phyloP scores from a whole-genome alignment of 768 basidiomycete species.

The Tylopilus cervinicoccineus region DNA sequence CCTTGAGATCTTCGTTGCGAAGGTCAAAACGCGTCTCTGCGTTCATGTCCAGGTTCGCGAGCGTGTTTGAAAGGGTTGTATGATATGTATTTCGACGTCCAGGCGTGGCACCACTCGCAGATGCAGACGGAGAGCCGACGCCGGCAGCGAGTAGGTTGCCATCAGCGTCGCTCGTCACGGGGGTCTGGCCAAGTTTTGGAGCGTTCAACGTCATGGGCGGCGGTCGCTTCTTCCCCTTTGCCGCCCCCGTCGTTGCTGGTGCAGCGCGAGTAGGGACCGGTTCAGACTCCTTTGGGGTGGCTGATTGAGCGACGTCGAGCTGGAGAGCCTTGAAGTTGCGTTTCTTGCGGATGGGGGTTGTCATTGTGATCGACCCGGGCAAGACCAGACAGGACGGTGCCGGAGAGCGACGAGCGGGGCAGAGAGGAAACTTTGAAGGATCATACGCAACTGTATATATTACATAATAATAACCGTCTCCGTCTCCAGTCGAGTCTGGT shows the following conservation, averaged over 20 bases:
- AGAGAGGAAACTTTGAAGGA: conserved; percentile 16
- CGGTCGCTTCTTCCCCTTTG: conserved; percentile 64
- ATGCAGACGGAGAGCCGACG: conserved; percentile 48
- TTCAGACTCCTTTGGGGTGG: conserved; percentile 37
- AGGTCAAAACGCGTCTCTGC: conserved; percentile 83
- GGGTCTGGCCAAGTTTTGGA: conserved; percentile 51
- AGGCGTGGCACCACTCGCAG: conserved; percentile 47
- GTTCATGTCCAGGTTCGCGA: conserved; percentile 84
- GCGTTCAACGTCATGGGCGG: conserved; percentile 81
- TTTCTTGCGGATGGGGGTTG: conserved; percentile 79
- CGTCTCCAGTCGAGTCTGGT: too few relatives aligned
- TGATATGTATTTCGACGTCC: conserved; percentile 71
- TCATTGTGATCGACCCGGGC: conserved; percentile 28
- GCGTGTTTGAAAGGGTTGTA: conserved; percentile 72
- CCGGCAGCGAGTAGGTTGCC: conserved; percentile 47
- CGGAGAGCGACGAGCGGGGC: conserved; percentile 10
- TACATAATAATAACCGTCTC: conserved; percentile 18
- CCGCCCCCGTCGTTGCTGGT: conserved; percentile 33
- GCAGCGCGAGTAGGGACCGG: conserved; percentile 48
- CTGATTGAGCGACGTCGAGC: conserved; percentile 53
- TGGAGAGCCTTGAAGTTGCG: conserved; percentile 87
- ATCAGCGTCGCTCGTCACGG: conserved; percentile 30
- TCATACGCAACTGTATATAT: conserved; percentile 3
- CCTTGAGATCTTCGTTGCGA: conserved; percentile 85
- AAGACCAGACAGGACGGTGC: conserved; percentile 1